These are phyloP conservation scores for Epithemia pelagica DNA, from an alignment of 108 stramenopile species.

Conservation along the genomic window DNA sequence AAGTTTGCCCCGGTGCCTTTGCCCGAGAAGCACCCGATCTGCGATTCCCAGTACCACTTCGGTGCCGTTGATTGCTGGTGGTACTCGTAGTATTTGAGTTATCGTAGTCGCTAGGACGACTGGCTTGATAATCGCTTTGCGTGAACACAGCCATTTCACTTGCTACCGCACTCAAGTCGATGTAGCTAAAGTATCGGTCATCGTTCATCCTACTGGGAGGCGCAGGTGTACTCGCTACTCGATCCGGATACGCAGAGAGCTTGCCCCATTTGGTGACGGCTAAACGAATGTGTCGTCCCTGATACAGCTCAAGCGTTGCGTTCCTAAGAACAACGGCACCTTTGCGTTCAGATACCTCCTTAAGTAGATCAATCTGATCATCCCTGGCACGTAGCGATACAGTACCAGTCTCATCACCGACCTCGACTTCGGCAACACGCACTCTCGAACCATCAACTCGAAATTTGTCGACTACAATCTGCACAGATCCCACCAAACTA, in stretches of 20 bases:
- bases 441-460: constrained; percentile 75
- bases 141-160: constrained; percentile 30
- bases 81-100: background rate
- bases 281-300: constrained; percentile 67
- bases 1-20: background rate
- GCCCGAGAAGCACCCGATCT: background rate
- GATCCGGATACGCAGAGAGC: constrained; percentile 63
- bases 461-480: constrained; percentile 73
- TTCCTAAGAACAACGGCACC: constrained; percentile 78
- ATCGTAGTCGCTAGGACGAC: background rate
- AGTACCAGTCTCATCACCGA: constrained; percentile 73
- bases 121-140: constrained; percentile 5
- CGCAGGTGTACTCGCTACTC: constrained; percentile 68
- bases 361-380: constrained; percentile 72
- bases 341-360: constrained; percentile 34
- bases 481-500: constrained; percentile 69
- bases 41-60: background rate
- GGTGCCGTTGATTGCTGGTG: background rate
- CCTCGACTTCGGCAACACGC: constrained; percentile 73
- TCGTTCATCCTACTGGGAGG: constrained; percentile 64
- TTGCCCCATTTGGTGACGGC: constrained; percentile 89
- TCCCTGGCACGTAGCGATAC: constrained; percentile 77
- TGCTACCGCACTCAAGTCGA: constrained; percentile 59
- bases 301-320: constrained; percentile 72
- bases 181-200: constrained; percentile 60